Evolutionary conservation across 73 alveolate genomes (phyloP), one percentile per base, ranked within the genome.

Genomic region (Paramecium sexaurelia): DNA sequence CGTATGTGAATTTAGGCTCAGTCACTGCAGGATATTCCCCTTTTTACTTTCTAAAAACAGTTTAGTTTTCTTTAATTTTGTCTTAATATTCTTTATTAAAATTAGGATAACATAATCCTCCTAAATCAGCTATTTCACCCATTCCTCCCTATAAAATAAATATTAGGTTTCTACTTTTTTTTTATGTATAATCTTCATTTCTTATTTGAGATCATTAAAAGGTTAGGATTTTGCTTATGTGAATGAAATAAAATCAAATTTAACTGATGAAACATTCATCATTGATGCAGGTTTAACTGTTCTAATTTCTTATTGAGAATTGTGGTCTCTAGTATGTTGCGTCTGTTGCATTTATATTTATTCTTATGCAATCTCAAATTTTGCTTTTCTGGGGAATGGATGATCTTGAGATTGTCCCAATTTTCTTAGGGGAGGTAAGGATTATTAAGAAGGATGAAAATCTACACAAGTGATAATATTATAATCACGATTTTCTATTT

Each of bases 401-500:
- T 73, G 87, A 73, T 73, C 87, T 27, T 32, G 4, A n/a, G 39
- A 13, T 32, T 32, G 19, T 6, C 67, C 87, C 7, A 33, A 73
- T 73, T 73, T 73, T 20, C 67, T 27, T 20, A 36, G 17, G 0
- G 87, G 66, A 15, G 67, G 87, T 9, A 73, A 73, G 10, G 67
- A 13, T 73, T 73, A n/a, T 13, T 20, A 13, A 15, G 55, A 41
- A n/a, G 9, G 57, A 35, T 73, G 39, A 37, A 73, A 73, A 73
- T 73, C 66, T 29, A 37, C 36, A 20, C 61, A 73, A 15, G 87
- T 35, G 33, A 73, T 73, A 10, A 73, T 73, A 35, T 73, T 73
- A 73, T 73, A 73, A 35, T 73, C 87, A 29, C 66, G 39, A 73
- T 73, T 73, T 35, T 73, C 87, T 13, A 73, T 73, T 73, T 73